Evolutionary conservation across 768 basidiomycete species (phyloP).

Genomic region (Trametopsis cervina): DNA sequence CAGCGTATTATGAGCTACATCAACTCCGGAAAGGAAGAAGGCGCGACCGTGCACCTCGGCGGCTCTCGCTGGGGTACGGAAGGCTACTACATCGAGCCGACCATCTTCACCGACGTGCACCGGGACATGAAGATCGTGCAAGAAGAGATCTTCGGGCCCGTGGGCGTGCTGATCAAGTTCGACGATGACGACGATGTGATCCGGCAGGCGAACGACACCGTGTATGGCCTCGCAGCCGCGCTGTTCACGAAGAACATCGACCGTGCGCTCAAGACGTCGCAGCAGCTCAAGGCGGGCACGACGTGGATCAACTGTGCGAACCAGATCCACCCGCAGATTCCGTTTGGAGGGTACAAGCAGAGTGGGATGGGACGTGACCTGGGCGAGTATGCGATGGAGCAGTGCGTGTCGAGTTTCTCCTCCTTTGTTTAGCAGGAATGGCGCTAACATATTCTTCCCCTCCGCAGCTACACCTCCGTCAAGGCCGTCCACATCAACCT

Average conservation of each 20-base stretch:
- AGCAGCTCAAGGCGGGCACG: conserved; percentile 76
- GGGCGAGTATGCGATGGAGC: conserved; percentile 47
- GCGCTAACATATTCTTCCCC: conserved; percentile 38
- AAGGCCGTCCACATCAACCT: conserved; percentile 69
- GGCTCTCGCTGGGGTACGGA: conserved; percentile 44
- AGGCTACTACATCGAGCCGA: conserved; percentile 61
- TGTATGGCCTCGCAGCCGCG: conserved; percentile 82
- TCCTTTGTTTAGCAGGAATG: neutral
- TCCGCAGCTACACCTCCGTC: conserved; percentile 50
- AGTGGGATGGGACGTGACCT: conserved; percentile 65
- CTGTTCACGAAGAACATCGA: conserved; percentile 80
- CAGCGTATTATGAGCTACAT: conserved; percentile 60
- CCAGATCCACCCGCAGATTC: conserved; percentile 40
- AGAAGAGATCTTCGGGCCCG: conserved; percentile 67
- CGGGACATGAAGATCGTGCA: conserved; percentile 50
- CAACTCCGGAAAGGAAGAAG: conserved; percentile 48
- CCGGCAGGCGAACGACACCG: conserved; percentile 75
- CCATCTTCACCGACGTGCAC: conserved; percentile 52
- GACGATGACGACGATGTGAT: conserved; percentile 56
- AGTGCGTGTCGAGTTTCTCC: conserved; percentile 15
- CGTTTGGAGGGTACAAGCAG: conserved; percentile 73
- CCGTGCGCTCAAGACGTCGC: conserved; percentile 65
- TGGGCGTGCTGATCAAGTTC: conserved; percentile 63
- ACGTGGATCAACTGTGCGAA: conserved; percentile 53
- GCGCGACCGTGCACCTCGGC: conserved; percentile 52